Evolutionary conservation across 352 stramenopile genomes (phyloP).

Genomic region (Salisapilia sapeloensis): DNA sequence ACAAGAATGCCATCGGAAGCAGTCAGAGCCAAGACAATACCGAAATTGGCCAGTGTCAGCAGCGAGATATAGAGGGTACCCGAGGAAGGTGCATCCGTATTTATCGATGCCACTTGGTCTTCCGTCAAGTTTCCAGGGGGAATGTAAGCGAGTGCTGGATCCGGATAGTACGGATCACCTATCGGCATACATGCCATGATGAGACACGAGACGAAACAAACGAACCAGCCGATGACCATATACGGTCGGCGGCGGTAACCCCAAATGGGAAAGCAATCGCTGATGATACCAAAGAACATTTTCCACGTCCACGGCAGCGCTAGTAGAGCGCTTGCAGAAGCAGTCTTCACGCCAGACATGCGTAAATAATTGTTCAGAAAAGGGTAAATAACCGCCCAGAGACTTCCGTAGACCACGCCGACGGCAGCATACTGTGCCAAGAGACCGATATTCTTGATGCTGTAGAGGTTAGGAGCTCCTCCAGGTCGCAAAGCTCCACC

Average conservation of each 20-base stretch:
- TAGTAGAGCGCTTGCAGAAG: constrained; percentile 25
- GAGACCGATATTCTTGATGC: constrained; percentile 18
- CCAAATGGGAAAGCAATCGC: constrained; percentile 73
- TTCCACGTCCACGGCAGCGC: constrained; percentile 67
- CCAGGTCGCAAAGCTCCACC: constrained; percentile 25
- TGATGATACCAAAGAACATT: constrained; percentile 69
- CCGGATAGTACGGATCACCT: constrained; percentile 13
- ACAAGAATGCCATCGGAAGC: constrained; percentile 30
- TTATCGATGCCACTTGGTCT: constrained; percentile 7
- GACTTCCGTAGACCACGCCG: constrained; percentile 23
- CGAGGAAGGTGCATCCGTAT: constrained; percentile 8
- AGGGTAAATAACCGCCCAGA: constrained; percentile 25
- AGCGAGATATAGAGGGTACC: constrained; percentile 23
- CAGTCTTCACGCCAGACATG: constrained; percentile 19
- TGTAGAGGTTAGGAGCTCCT: constrained; percentile 10
- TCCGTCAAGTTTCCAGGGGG: constrained; percentile 2
- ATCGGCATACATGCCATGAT: constrained; percentile 16
- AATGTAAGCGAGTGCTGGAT: constrained; percentile 10
- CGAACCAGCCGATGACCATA: constrained; percentile 53
- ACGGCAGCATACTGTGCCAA: constrained; percentile 27
- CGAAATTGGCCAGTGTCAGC: constrained; percentile 39
- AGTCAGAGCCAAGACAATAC: constrained; percentile 39
- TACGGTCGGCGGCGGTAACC: constrained; percentile 68
- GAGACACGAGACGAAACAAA: constrained; percentile 15
- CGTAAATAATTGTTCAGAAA: constrained; percentile 34